Evolutionary conservation across 169 alveolate species (phyloP).

Genomic region (Ichthyophthirius multifiliis): DNA sequence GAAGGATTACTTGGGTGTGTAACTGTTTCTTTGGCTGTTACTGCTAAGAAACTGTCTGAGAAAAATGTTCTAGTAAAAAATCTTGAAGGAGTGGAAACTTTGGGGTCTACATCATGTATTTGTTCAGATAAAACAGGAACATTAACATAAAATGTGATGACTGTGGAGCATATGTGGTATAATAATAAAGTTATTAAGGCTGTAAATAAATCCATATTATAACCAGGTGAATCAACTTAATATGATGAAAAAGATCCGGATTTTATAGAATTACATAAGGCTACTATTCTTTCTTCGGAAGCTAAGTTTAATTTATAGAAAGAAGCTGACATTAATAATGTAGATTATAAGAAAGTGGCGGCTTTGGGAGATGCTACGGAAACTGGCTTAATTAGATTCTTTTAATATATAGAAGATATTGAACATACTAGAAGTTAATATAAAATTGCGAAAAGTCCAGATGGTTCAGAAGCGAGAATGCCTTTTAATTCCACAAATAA

Average conservation of each 20-base stretch:
- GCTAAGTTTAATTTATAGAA: constrained; percentile 19
- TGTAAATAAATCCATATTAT: constrained; percentile 41
- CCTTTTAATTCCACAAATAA: constrained; percentile 37
- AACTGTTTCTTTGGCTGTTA: constrained; percentile 75
- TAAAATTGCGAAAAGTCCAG: not conserved
- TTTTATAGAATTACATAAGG: constrained; percentile 31
- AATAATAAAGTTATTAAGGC: constrained; percentile 40
- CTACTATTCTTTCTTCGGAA: constrained; percentile 31
- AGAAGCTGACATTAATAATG: constrained; percentile 4
- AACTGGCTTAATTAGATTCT: constrained; percentile 80
- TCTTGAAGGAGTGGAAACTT: constrained; percentile 84
- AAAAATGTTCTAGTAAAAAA: constrained; percentile 82
- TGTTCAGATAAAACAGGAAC: constrained; percentile 91
- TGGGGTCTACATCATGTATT: constrained; percentile 85
- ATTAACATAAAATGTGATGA: constrained; percentile 85
- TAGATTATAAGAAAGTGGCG: constrained; percentile 1
- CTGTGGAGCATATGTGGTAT: constrained; percentile 81
- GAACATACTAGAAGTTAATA: constrained; percentile 26
- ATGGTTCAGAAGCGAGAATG: constrained; percentile 10
- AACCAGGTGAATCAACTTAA: not conserved
- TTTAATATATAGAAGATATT: constrained; percentile 57
- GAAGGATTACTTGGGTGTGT: constrained; percentile 82
- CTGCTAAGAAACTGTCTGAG: constrained; percentile 80
- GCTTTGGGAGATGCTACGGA: constrained; percentile 83
- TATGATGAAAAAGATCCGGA: constrained; percentile 13